Base-by-base conservation (phyloP, 257 asterid genomes). In the Dorcoceras hygrometricum region DNA sequence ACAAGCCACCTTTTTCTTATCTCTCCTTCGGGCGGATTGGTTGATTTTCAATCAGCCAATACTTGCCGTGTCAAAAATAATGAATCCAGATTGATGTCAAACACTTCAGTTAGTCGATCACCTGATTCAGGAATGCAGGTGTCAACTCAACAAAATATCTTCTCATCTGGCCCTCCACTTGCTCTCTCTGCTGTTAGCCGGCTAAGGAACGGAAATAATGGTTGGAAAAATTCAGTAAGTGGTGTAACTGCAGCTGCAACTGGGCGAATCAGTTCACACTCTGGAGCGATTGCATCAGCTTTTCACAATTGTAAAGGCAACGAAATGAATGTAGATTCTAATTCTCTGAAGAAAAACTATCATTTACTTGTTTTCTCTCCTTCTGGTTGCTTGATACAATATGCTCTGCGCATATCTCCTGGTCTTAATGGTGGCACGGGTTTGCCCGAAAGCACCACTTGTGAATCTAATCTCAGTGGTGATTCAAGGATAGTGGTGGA, bases 241-340 rank as follows among this genome's bases (percentile, higher is more conserved):
- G 90, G 92, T 75, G 96, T 95, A 62, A 90, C 98, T 53, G 95
- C 95, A 14, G 90, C 83, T 75, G 90, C 96, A 31, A 79, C 89
- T 23, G 96, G 99, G 46, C 74, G 89, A 64, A 36, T 69, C 24
- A 75, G 73, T 74, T 72, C 91, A 71, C 67, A 76, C 23, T 75
- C 95, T 23, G 95, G 87, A 69, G 82, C 76, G 8, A 71, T 87
- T 77, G 83, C 92, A 28, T 89, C 97, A 19, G 75, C 76, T 67
- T 93, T 93, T 79, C 89, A 82, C 61, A 74, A 82, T 69, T 77
- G 78, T 72, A 74, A 70, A 70, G 86, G 75, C 70, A 79, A 74
- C 70, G 78, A 74, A 62, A 59, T 57, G 20, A 62, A 39, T 59
- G 67, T 62, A 7, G 86, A 85, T 71, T 29, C 73, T 63, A 74